A percentile compares a stretch with the other conserved stretches of the same genome.
Conservation (phyloP, 768 basidiomycete genomes). For the Kwoniella botswanensis region DNA sequence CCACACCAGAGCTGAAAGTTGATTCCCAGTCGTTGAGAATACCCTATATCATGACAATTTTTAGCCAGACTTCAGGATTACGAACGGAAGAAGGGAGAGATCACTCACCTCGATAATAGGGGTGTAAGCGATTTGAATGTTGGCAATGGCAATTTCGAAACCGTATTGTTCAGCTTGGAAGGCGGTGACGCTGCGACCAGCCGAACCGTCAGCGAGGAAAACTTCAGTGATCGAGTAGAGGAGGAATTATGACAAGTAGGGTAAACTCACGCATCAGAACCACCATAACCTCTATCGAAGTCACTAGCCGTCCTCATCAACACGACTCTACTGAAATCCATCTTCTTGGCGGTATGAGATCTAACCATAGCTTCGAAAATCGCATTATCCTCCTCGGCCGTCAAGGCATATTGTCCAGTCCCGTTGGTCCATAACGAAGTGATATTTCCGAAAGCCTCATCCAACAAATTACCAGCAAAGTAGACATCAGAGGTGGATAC, state of each 20-base stretch:
- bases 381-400: slow-evolving; percentile 61
- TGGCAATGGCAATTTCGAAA: slow-evolving; percentile 56
- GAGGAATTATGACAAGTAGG: too few species aligned
- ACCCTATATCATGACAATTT: slow-evolving; percentile 15
- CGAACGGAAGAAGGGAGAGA: too few species aligned
- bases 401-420: slow-evolving; percentile 33
- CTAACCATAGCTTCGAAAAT: slow-evolving; percentile 60
- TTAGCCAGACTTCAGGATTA: too few species aligned
- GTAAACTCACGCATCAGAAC: slow-evolving; percentile 33
- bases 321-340: slow-evolving; percentile 60
- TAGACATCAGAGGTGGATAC: slow-evolving; percentile 60
- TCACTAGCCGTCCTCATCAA: slow-evolving; percentile 58
- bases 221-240: too few species aligned
- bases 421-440: slow-evolving; percentile 57
- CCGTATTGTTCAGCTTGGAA: slow-evolving; percentile 56
- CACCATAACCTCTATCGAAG: slow-evolving; percentile 35
- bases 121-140: slow-evolving; percentile 60
- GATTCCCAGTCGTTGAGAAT: slow-evolving; percentile 59
- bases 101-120: slow-evolving; percentile 58
- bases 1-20: slow-evolving; percentile 56
- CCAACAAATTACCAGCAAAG: slow-evolving; percentile 59
- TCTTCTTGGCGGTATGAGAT: slow-evolving; percentile 53
- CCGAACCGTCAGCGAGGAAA: neutral
- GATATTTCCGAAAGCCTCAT: slow-evolving; percentile 59
- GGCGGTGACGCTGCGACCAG: slow-evolving; percentile 49